Conservation (phyloP, 306 rosid genomes). For the Abrus pulchellus region DNA sequence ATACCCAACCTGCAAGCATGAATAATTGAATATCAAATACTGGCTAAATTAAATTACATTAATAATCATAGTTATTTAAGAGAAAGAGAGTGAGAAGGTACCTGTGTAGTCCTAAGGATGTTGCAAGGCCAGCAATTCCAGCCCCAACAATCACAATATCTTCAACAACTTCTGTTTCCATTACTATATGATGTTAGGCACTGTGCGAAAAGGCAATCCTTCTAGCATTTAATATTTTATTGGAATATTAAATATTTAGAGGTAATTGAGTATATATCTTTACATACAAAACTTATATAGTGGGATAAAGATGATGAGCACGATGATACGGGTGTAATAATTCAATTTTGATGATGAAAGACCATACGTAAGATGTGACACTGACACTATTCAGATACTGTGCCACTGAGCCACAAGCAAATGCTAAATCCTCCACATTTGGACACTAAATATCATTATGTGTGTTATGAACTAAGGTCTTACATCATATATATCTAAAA, state of each 20-base stretch:
- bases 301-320: neutral
- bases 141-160: conserved; percentile 84
- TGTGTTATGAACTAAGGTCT: no score
- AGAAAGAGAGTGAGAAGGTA: neutral
- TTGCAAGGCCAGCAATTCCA: conserved; percentile 81
- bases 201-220: neutral
- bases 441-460: no score
- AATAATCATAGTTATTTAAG: neutral
- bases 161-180: conserved; percentile 48
- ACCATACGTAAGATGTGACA: neutral
- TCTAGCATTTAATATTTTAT: no score
- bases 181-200: neutral
- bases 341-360: neutral
- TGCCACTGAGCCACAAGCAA: no score
- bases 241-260: no score
- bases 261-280: no score
- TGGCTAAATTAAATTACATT: neutral
- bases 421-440: no score
- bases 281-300: neutral
- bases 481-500: no score
- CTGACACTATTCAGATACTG: no score
- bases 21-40: neutral
- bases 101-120: conserved; percentile 73
- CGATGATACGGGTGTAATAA: no score
- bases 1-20: conserved; percentile 58